A percentile compares a stretch with the other conserved stretches of the same genome.
These are phyloP conservation scores for Parastagonospora avenae DNA, from an alignment of 2,329 filamentous ascomycete species.

Conservation along the genomic window DNA sequence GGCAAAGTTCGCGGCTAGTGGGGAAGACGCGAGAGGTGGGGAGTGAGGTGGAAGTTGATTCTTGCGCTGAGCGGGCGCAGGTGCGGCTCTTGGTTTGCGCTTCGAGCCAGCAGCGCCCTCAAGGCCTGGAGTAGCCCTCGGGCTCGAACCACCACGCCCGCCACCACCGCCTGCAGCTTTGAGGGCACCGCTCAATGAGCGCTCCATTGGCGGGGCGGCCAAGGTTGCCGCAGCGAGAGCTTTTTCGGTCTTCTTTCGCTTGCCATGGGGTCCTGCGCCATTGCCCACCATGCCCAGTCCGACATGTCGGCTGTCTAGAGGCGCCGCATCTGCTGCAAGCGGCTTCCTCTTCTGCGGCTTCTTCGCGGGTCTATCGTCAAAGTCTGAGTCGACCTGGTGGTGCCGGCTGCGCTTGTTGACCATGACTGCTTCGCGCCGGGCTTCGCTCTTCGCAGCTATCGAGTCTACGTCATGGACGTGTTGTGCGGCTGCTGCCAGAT, in stretches of 20 bases:
- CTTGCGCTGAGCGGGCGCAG: constrained; percentile 77
- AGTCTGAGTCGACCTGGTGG: constrained; percentile 77
- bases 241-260: constrained; percentile 83
- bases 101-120: constrained; percentile 52
- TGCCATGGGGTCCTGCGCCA: constrained; percentile 62
- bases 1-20: constrained; percentile 69
- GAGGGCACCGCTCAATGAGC: constrained; percentile 64
- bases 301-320: constrained; percentile 50
- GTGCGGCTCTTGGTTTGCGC: constrained; percentile 72
- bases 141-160: constrained; percentile 59
- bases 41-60: constrained; percentile 64
- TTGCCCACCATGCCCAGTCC: constrained; percentile 69
- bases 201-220: constrained; percentile 62
- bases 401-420: constrained; percentile 73
- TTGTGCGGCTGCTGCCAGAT: constrained; percentile 69
- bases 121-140: constrained; percentile 70
- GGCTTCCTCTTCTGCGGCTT: constrained; percentile 66
- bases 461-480: constrained; percentile 82
- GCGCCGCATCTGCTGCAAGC: constrained; percentile 56
- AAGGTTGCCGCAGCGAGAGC: constrained; percentile 38
- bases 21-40: constrained; percentile 75
- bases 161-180: constrained; percentile 54
- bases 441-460: constrained; percentile 78
- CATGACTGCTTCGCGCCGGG: constrained; percentile 78
- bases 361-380: constrained; percentile 71